Percentiles rank a stretch among this genome's conserved stretches.
These are phyloP conservation scores for Blastobotrys terrestris DNA, from an alignment of 805 yeast species.

Conservation along the genomic window DNA sequence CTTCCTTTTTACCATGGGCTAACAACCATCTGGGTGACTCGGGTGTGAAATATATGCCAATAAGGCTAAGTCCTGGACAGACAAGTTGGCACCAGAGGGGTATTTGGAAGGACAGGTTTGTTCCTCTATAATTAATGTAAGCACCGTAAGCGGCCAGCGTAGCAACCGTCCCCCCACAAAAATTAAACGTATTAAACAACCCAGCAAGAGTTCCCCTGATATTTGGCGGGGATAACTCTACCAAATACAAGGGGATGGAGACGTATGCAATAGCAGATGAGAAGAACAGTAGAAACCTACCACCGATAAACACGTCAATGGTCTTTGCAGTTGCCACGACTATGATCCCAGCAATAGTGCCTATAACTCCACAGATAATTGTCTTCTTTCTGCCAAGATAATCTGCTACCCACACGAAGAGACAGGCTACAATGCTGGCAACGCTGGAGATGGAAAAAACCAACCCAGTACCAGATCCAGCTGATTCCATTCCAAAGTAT, in stretches of 20 bases:
- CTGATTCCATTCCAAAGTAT: slow-evolving; percentile 9
- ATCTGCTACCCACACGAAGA: slow-evolving; percentile 15
- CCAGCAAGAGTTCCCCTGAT: slow-evolving; percentile 18
- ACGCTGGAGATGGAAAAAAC: slow-evolving; percentile 15
- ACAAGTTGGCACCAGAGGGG: slow-evolving; percentile 18
- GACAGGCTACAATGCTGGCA: slow-evolving; percentile 14
- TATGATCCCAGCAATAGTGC: slow-evolving; percentile 14
- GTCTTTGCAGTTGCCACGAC: slow-evolving; percentile 10
- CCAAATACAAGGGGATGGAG: slow-evolving; percentile 16
- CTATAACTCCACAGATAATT: slow-evolving; percentile 12
- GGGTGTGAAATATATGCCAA: slow-evolving; percentile 54
- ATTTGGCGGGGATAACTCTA: slow-evolving; percentile 18
- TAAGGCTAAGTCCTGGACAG: slow-evolving; percentile 11
- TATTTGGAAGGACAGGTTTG: slow-evolving; percentile 9
- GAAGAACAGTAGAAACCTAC: slow-evolving; percentile 16
- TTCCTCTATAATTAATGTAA: neutral
- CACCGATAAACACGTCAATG: slow-evolving; percentile 13
- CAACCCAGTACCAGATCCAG: slow-evolving; percentile 14
- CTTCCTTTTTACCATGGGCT: slow-evolving; percentile 41
- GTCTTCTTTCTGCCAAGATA: slow-evolving; percentile 12
- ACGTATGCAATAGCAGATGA: slow-evolving; percentile 11
- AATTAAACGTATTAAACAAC: slow-evolving; percentile 14
- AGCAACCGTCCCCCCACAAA: slow-evolving; percentile 7
- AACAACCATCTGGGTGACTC: slow-evolving; percentile 66
- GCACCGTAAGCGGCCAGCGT: slow-evolving; percentile 5